phyloP scores from a whole-genome alignment of 2,329 filamentous ascomycete genomes.

The Rhinocladiella mackenziei region DNA sequence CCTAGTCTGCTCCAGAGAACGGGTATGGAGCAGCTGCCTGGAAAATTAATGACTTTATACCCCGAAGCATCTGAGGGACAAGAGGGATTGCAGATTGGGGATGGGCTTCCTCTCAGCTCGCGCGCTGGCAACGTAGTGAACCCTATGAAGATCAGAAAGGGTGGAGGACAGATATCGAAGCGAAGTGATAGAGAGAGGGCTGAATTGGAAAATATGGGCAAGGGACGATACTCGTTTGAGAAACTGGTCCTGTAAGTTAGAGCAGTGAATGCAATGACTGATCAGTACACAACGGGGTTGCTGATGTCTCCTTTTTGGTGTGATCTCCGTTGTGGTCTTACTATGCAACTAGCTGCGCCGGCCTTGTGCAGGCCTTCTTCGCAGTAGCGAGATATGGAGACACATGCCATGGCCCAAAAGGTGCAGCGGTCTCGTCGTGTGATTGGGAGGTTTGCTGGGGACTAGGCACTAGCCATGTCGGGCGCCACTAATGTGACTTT shows the following conservation, averaged over 20 bases:
- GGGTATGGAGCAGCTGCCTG: slow-evolving; percentile 8
- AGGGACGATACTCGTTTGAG: slow-evolving; percentile 79
- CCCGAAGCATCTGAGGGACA: slow-evolving; percentile 20
- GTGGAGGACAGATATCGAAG: slow-evolving; percentile 64
- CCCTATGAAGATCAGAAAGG: slow-evolving; percentile 53
- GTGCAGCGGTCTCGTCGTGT: too few species aligned
- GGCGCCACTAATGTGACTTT: too few species aligned
- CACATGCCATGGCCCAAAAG: too few species aligned
- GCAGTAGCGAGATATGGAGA: too few species aligned
- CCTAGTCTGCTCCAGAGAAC: slow-evolving; percentile 1
- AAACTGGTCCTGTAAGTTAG: slow-evolving; percentile 39
- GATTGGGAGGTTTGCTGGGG: too few species aligned
- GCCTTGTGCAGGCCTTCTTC: too few species aligned
- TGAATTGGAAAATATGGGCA: slow-evolving; percentile 71
- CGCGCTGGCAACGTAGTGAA: slow-evolving; percentile 51
- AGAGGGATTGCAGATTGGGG: slow-evolving; percentile 10
- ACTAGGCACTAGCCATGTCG: too few species aligned
- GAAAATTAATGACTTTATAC: slow-evolving; percentile 28
- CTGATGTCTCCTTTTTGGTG: too few species aligned
- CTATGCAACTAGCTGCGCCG: too few species aligned
- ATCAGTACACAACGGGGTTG: too few species aligned
- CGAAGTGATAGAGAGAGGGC: slow-evolving; percentile 71
- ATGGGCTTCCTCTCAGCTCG: slow-evolving; percentile 54
- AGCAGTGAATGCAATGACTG: neutral
- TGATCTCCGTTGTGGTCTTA: too few species aligned